Evolutionary conservation across 306 rosid species (phyloP), one percentile per base, ranked within the genome.

Genomic region (Inga oerstediana): DNA sequence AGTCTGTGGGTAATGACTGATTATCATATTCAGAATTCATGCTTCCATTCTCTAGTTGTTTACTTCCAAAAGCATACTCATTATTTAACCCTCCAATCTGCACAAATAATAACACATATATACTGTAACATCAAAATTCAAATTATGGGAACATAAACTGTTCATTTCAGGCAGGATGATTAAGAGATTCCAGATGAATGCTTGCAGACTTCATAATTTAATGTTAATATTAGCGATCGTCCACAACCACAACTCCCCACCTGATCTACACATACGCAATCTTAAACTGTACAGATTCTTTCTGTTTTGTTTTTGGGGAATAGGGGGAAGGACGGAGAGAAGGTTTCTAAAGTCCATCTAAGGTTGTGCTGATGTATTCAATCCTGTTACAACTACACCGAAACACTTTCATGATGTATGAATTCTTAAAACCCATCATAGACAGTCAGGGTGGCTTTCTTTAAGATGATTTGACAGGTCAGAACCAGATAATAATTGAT

Each of bases 1-100:
- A 85, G 85, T 81, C 86, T 54, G 89, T 76, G 80, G 92, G 74
- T 85, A 83, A 81, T 67, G 91, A 79, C 85, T 89, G 96, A 77
- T 89, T 86, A 73, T 88, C 99, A 80, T 78, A 88, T 76, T 91
- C 98, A 83, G 93, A 88, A 85, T 77, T 84, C 84, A 84, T 10
- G 88, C 88, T 91, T 13, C 98, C 99, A 85, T 94, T 92, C 92
- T 96, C 97, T 85, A 86, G 74, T 79, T 86, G 91, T 82, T 92
- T 88, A 72, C 88, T 89, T 78, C 91, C 99, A 76, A 92, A 88
- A 48, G 91, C 85, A 80, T 88, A 90, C 68, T 91, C 97, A 77
- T 84, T 91, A 69, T 89, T 91, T 66, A 87, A 51, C 72, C 93
- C 84, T 20, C 90, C 87, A 54, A 85, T 83, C 98, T 94, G 97